A percentile compares a stretch with the other conserved stretches of the same genome.
phyloP scores from a whole-genome alignment of 768 basidiomycete species.

The Lentinus tigrinus region DNA sequence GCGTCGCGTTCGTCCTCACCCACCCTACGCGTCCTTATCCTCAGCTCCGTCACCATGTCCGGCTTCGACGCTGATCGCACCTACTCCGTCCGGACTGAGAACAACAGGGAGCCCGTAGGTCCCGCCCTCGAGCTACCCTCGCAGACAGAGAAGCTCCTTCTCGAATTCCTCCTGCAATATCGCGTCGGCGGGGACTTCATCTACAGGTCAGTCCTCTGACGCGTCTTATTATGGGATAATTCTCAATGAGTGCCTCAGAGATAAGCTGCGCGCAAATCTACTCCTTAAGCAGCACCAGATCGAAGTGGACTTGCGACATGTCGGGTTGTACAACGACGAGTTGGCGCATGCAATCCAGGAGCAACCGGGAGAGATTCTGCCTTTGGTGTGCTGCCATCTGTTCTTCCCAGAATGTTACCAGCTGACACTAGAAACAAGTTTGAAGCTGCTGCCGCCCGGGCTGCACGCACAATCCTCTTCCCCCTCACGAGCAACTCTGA shows the following conservation, averaged over 20 bases:
- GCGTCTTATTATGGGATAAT: constrained; percentile 14
- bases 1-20: constrained; percentile 11
- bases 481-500: constrained; percentile 63
- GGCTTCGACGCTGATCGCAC: constrained; percentile 84
- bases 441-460: constrained; percentile 85
- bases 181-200: constrained; percentile 89
- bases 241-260: constrained; percentile 40
- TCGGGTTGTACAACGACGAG: constrained; percentile 83
- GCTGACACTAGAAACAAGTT: constrained; percentile 52
- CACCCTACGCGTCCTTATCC: background rate
- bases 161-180: constrained; percentile 86
- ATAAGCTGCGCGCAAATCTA: constrained; percentile 86
- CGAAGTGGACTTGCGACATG: constrained; percentile 53
- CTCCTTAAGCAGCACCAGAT: constrained; percentile 78
- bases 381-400: constrained; percentile 55
- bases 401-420: background rate
- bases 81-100: constrained; percentile 79
- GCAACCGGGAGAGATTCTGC: constrained; percentile 83
- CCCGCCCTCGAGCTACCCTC: constrained; percentile 70
- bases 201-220: constrained; percentile 58
- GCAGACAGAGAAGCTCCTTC: constrained; percentile 74
- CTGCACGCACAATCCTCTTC: constrained; percentile 80
- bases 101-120: constrained; percentile 43
- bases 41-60: constrained; percentile 54
- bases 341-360: constrained; percentile 90